A percentile compares a stretch with the other conserved stretches of the same genome.
Evolutionary conservation across 306 rosid genomes (phyloP).

Genomic region (Abrus precatorius): DNA sequence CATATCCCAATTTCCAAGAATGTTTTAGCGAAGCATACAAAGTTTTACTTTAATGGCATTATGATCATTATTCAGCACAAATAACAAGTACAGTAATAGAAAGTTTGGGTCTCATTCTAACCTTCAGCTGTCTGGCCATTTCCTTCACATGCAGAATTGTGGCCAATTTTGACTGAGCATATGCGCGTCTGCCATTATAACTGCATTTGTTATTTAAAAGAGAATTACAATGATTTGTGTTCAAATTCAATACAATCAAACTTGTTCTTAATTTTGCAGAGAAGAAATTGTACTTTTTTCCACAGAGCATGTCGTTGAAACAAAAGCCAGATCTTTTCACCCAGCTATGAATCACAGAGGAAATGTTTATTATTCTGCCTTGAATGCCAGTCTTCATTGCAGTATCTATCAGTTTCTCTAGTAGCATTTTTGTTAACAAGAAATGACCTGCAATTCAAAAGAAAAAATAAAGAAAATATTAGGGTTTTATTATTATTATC

Average conservation of each 20-base stretch:
- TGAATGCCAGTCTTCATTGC: constrained; percentile 82
- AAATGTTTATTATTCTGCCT: constrained; percentile 90
- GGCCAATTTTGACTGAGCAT: constrained; percentile 92
- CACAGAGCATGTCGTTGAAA: constrained; percentile 76
- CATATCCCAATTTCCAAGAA: constrained; percentile 16
- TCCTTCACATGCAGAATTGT: constrained; percentile 87
- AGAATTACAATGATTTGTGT: constrained; percentile 8
- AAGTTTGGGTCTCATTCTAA: constrained; percentile 36
- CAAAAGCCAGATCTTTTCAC: constrained; percentile 71
- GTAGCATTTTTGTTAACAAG: constrained; percentile 78
- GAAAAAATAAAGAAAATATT: neutral
- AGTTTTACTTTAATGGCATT: neutral
- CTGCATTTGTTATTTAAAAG: constrained; percentile 61
- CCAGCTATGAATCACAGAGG: constrained; percentile 89
- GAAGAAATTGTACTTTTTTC: constrained; percentile 64
- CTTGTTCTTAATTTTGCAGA: constrained; percentile 5
- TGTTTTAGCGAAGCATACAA: neutral
- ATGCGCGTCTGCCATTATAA: constrained; percentile 88
- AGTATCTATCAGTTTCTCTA: constrained; percentile 86
- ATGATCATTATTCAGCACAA: neutral
- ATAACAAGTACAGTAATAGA: neutral
- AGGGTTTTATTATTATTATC: neutral
- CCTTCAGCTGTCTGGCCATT: constrained; percentile 84
- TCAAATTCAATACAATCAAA: constrained; percentile 8
- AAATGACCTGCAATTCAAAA: constrained; percentile 74